Evolutionary conservation across 106 monocot genomes (phyloP).

Genomic region (Phalaenopsis aphrodite): DNA sequence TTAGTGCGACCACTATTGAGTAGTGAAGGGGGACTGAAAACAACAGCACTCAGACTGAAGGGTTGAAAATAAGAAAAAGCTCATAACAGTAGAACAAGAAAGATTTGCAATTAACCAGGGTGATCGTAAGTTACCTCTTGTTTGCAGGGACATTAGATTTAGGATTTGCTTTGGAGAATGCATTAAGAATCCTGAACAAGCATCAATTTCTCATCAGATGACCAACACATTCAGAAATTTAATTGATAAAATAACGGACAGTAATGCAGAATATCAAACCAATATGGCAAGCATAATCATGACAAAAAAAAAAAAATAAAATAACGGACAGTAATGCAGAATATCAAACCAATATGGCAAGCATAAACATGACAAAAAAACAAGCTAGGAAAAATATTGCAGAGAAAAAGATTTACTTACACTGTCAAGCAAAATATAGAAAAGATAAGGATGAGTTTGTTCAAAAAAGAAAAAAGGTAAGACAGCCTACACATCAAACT

Average conservation of each 20-base stretch:
- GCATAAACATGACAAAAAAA: not conserved
- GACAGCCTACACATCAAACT: not conserved
- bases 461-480: not conserved
- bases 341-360: not conserved
- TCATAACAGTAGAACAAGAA: not conserved
- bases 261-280: not conserved
- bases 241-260: not conserved
- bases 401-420: not conserved
- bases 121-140: slow-evolving; percentile 45
- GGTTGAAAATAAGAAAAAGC: not conserved
- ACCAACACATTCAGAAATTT: not conserved
- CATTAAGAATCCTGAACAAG: slow-evolving; percentile 71
- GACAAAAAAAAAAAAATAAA: not conserved
- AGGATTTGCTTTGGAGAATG: slow-evolving; percentile 81
- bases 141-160: slow-evolving; percentile 65
- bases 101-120: not conserved
- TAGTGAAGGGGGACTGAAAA: not conserved
- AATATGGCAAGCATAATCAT: not conserved
- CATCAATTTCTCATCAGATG: not conserved
- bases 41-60: not conserved
- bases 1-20: not conserved
- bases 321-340: not conserved
- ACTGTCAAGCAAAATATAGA: not conserved
- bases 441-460: not conserved
- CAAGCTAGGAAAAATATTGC: not conserved